Percentiles rank a stretch among this genome's conserved stretches.
Conservation (phyloP, 257 asterid species). For the Solanum okadae region DNA sequence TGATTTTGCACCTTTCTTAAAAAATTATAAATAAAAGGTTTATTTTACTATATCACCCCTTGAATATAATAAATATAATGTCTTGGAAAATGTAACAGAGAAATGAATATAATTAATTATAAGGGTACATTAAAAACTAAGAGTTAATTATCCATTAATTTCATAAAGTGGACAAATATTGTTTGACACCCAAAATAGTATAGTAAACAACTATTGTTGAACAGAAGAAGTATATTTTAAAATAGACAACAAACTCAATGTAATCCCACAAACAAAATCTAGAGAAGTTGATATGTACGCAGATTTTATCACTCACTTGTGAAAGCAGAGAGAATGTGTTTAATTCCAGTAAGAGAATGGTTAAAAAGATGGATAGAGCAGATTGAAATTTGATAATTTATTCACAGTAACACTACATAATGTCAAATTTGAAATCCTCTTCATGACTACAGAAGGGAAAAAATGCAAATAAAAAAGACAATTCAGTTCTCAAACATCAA, state of each 20-base stretch:
- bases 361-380: background rate
- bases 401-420: background rate
- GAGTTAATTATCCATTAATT: too few species aligned
- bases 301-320: background rate
- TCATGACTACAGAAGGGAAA: background rate
- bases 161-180: too few species aligned
- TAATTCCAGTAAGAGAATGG: background rate
- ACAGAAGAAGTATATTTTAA: background rate
- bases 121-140: too few species aligned
- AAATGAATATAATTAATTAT: too few species aligned
- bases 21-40: too few species aligned
- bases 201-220: too few species aligned
- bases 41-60: too few species aligned
- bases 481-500: background rate
- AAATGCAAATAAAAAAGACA: background rate
- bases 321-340: background rate
- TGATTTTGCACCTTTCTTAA: too few species aligned
- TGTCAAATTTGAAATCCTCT: background rate
- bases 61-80: too few species aligned
- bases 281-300: rapidly evolving
- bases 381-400: background rate
- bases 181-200: too few species aligned
- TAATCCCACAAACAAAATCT: background rate
- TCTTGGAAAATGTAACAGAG: too few species aligned
- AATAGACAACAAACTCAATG: background rate